phyloP scores from a whole-genome alignment of 768 basidiomycete species.

The Omphalotus guepiniiformis region DNA sequence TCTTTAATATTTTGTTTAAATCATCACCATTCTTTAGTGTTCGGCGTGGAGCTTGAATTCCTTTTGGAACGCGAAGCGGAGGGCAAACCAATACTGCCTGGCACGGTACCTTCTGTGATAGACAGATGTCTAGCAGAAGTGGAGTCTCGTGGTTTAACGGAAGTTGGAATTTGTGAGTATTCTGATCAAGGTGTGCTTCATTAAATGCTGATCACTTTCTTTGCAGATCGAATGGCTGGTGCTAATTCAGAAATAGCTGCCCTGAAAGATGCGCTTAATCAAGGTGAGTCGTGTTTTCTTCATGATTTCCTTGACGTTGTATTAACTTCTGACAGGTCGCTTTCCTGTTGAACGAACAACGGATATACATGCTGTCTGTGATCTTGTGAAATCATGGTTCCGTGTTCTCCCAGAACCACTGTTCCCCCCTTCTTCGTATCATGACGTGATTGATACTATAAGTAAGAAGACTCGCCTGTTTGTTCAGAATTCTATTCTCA shows the following conservation, averaged over 20 bases:
- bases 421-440: slow-evolving; percentile 67
- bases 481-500: neutral
- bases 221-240: slow-evolving; percentile 76
- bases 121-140: slow-evolving; percentile 65
- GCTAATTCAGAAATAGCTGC: slow-evolving; percentile 64
- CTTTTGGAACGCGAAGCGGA: slow-evolving; percentile 63
- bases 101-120: slow-evolving; percentile 62
- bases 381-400: slow-evolving; percentile 84
- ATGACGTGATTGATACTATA: slow-evolving; percentile 65
- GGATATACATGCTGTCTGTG: slow-evolving; percentile 82
- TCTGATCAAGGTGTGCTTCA: neutral
- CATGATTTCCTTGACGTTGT: neutral
- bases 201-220: neutral
- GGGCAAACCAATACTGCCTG: slow-evolving; percentile 44
- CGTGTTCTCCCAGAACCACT: slow-evolving; percentile 76
- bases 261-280: slow-evolving; percentile 72
- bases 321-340: slow-evolving; percentile 37
- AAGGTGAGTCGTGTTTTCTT: slow-evolving; percentile 36
- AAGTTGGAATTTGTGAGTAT: slow-evolving; percentile 78
- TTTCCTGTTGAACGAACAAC: slow-evolving; percentile 53
- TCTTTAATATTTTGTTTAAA: slow-evolving; percentile 7
- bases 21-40: slow-evolving; percentile 53
- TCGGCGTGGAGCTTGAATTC: slow-evolving; percentile 72
- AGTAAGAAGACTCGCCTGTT: slow-evolving; percentile 40
- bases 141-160: slow-evolving; percentile 69